Evolutionary conservation across 2,329 filamentous ascomycete species (phyloP).

Genomic region (Cyclaneusma minus): DNA sequence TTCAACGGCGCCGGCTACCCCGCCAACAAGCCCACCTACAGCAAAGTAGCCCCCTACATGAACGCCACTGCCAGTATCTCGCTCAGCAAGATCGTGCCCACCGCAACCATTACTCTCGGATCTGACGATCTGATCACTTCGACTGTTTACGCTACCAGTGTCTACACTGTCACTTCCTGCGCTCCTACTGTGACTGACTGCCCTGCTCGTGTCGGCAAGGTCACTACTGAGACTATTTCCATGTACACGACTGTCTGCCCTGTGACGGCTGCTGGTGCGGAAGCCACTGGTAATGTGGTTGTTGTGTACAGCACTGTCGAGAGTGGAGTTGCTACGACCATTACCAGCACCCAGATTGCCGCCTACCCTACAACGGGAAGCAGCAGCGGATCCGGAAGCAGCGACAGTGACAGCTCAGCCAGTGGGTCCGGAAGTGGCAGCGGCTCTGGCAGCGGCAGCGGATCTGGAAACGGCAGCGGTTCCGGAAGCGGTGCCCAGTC

Average conservation of each 20-base stretch:
- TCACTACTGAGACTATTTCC: slow-evolving; percentile 12
- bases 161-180: slow-evolving; percentile 15
- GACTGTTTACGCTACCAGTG: slow-evolving; percentile 3
- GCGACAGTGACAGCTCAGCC: no score
- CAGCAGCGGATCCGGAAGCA: no score
- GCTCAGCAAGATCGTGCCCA: no score
- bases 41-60: neutral
- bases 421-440: no score
- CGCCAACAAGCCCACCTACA: neutral
- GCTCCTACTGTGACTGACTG: slow-evolving; percentile 15
- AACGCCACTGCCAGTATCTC: neutral
- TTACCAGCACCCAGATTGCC: no score
- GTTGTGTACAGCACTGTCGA: no score
- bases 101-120: neutral
- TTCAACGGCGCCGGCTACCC: neutral
- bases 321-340: no score
- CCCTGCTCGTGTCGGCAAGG: slow-evolving; percentile 8
- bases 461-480: no score
- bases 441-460: no score
- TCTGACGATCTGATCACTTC: slow-evolving; percentile 3
- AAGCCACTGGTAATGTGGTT: no score
- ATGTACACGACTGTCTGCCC: slow-evolving; percentile 15
- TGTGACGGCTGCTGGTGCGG: slow-evolving; percentile 5
- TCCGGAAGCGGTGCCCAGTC: no score
- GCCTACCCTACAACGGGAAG: no score